Evolutionary conservation across 148 eudicot genomes (phyloP), one percentile per base, ranked within the genome.

Genomic region (Vaccinium corymbosum): DNA sequence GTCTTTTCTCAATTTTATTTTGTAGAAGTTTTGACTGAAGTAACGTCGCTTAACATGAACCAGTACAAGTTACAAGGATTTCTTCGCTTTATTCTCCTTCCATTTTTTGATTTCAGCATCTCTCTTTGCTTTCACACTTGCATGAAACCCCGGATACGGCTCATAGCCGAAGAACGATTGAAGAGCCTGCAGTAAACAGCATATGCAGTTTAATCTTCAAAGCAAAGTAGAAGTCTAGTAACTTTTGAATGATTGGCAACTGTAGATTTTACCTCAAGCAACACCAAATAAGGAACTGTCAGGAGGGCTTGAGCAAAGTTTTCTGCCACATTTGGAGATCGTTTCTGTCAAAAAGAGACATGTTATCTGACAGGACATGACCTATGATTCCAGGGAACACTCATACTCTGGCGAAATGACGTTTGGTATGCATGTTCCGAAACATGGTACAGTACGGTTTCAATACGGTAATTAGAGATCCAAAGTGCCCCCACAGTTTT

Each of bases 271-370:
- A 97, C 99, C 92, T 97, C 99, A 0, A 97, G 93, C 16, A 95
- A 86, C 4, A 95, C 95, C 78, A 97, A 93, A 83, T 92, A 97
- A 52, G 99, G 99, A 32, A 92, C 98, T 98, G 93, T 93, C 62
- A 97, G 85, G 79, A 94, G 90, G 76, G 99, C 98, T 86, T 95
- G 98, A 51, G 83, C 82, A 1, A 94, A 90, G 87, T 95, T 97
- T 89, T 94, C 97, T 84, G 91, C 76, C 75, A 95, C 88, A 81
- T 98, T 92, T 64, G 99, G 98, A 29, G 98, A 94, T 49, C 98
- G 95, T 86, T 92, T 95, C 99, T 97, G 88, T 72, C 12, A 35
- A 17, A 72, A 57, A 55, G 3, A 38, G 89, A 35, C 64, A 19
- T 3, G 32, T 82, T 25, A 76, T 49, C 10, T 42, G 66, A 59